Conservation (phyloP, 1,284 basidiomycete species). For the Somion occarium region DNA sequence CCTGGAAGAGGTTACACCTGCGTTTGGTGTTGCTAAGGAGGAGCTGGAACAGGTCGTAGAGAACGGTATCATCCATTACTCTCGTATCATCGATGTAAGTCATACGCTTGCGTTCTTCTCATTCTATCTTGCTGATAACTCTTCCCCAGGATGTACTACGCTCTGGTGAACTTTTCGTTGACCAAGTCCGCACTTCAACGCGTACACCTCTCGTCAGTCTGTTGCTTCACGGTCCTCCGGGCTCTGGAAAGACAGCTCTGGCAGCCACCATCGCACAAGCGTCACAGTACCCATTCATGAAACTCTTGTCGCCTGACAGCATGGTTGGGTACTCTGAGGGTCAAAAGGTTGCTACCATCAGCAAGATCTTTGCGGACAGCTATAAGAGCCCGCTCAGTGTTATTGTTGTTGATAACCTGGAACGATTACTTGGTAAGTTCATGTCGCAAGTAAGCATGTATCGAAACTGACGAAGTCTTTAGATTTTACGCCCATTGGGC, state of each 20-base stretch:
- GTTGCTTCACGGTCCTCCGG: constrained; percentile 86
- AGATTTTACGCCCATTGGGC: constrained; percentile 99
- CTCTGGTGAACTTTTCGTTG: constrained; percentile 90
- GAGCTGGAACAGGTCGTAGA: constrained; percentile 92
- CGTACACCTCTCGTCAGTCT: constrained; percentile 92
- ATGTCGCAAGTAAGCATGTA: background rate
- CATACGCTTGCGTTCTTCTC: constrained; percentile 4
- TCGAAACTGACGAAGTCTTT: constrained; percentile 3
- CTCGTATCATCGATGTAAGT: constrained; percentile 68
- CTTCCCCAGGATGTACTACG: constrained; percentile 74
- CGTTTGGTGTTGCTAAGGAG: constrained; percentile 97
- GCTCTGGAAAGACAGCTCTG: constrained; percentile 93
- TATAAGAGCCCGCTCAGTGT: constrained; percentile 98
- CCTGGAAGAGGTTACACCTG: constrained; percentile 93
- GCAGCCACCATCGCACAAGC: constrained; percentile 93
- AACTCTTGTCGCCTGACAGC: constrained; percentile 92
- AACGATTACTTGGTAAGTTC: constrained; percentile 77
- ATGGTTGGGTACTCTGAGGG: constrained; percentile 95
- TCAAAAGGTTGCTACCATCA: constrained; percentile 90
- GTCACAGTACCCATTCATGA: constrained; percentile 97
- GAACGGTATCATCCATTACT: constrained; percentile 96
- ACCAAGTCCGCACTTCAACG: constrained; percentile 90
- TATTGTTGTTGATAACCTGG: constrained; percentile 94
- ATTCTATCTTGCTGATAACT: constrained; percentile 14
- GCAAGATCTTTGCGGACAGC: constrained; percentile 93